These are phyloP conservation scores for Globisporangium paddicum DNA, from an alignment of 352 stramenopile species.

Conservation along the genomic window DNA sequence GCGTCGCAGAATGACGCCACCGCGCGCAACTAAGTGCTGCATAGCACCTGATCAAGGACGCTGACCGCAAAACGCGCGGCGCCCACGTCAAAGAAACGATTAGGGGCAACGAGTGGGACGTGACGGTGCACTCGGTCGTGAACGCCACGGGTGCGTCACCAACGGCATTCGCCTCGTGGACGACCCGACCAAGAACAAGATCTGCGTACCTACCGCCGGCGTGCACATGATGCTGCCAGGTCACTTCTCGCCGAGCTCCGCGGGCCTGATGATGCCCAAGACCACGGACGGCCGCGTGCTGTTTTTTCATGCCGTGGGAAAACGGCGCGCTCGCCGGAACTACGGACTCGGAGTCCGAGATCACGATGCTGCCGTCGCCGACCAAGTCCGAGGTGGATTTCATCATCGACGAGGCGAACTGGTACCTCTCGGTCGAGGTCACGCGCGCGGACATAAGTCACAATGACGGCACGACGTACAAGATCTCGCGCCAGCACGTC, in stretches of 20 bases:
- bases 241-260: slow-evolving; percentile 93
- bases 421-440: slow-evolving; percentile 89
- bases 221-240: slow-evolving; percentile 95
- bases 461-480: slow-evolving; percentile 68
- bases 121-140: slow-evolving; percentile 87
- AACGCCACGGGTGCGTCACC: slow-evolving; percentile 94
- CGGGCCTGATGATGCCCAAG: slow-evolving; percentile 96
- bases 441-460: slow-evolving; percentile 89
- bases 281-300: slow-evolving; percentile 91
- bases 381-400: slow-evolving; percentile 92
- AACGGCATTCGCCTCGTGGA: slow-evolving; percentile 90
- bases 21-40: slow-evolving; percentile 91
- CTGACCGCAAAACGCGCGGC: slow-evolving; percentile 78
- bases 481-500: slow-evolving; percentile 93
- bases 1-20: slow-evolving; percentile 91
- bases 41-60: slow-evolving; percentile 79
- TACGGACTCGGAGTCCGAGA: slow-evolving; percentile 91
- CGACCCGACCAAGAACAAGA: slow-evolving; percentile 82
- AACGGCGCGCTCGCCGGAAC: slow-evolving; percentile 91
- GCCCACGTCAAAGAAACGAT: slow-evolving; percentile 87
- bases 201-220: slow-evolving; percentile 91
- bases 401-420: slow-evolving; percentile 92
- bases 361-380: slow-evolving; percentile 93
- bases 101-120: slow-evolving; percentile 88
- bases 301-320: slow-evolving; percentile 97